Base-by-base conservation (phyloP, 768 basidiomycete genomes). In the Podaxis sp. region DNA sequence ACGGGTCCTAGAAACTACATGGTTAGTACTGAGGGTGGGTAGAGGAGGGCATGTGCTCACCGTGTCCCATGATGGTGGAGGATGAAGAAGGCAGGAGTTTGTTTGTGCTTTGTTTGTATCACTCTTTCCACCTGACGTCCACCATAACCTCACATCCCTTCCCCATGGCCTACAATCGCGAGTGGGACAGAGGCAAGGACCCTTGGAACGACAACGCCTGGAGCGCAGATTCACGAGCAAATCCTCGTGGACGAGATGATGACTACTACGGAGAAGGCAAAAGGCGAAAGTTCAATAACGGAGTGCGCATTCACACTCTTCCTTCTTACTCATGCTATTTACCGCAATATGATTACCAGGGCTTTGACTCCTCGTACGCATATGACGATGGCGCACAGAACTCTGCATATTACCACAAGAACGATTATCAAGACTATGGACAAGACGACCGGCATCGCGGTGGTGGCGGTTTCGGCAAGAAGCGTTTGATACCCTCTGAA, bases 121-220 rank as follows among this genome's bases (percentile, higher is more conserved):
- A 58, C 67, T 69, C 73, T 71, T 73, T 68, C 54, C 69, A 73
- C 72, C 69, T 68, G 61, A 72, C 73, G 53, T 64, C 66, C 67
- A 70, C 69, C 65, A 70, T 72, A 52, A 52, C 62, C 52, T 56
- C 40, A 19, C 53, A 51, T 11, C 26, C 12, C 36, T 19, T 44
- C 46, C 46, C 66, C 74, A 90, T 92, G 90, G 81, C 88, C 55
- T 85, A 88, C 75, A 89, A 89, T 76, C 87, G 93, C 66, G 91
- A 93, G 80, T 93, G 93, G 92, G 91, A 93, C 77, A 83, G 82
- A 74, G 92, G 90, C 57, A 93, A 92, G 75, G 83, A 86, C 38
- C 46, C 73, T 52, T 87, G 85, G 85, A 69, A 75, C 63, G 83
- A 87, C 52, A 70, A 77, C 53, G 84, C 83, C 80, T 73, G 74